Evolutionary conservation across 2,329 filamentous ascomycete species (phyloP).

Genomic region (Exophiala alcalophila): DNA sequence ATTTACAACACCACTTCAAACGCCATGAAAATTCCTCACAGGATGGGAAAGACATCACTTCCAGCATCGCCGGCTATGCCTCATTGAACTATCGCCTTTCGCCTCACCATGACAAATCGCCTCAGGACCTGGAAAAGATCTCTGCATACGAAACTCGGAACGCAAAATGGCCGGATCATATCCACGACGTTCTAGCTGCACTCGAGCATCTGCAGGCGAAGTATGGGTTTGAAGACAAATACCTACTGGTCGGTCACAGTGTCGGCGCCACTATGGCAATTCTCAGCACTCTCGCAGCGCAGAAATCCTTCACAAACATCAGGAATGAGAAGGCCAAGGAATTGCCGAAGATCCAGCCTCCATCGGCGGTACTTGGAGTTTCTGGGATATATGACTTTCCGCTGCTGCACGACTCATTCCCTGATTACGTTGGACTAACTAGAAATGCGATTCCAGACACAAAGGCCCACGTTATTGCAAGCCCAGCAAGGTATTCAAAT

Average conservation of each 20-base stretch:
- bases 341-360: conserved; percentile 29
- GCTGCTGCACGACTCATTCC: conserved; percentile 36
- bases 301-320: conserved; percentile 7
- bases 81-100: conserved; percentile 49
- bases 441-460: conserved; percentile 43
- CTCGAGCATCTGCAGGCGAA: conserved; percentile 42
- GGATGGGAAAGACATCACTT: conserved; percentile 11
- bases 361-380: conserved; percentile 42
- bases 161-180: conserved; percentile 46
- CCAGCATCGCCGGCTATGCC: conserved; percentile 40
- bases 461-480: conserved; percentile 39
- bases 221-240: conserved; percentile 40
- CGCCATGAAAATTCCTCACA: not conserved
- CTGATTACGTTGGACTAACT: conserved; percentile 41
- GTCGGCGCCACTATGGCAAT: conserved; percentile 48
- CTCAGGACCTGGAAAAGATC: conserved; percentile 36
- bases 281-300: conserved; percentile 40
- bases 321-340: no score
- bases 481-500: conserved; percentile 35
- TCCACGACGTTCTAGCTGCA: conserved; percentile 42
- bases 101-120: conserved; percentile 39
- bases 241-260: conserved; percentile 47
- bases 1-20: conserved; percentile 7
- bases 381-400: conserved; percentile 47
- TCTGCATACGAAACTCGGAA: conserved; percentile 33